phyloP scores from a whole-genome alignment of 176 grass and related monocot genomes.

The Carex parvula region DNA sequence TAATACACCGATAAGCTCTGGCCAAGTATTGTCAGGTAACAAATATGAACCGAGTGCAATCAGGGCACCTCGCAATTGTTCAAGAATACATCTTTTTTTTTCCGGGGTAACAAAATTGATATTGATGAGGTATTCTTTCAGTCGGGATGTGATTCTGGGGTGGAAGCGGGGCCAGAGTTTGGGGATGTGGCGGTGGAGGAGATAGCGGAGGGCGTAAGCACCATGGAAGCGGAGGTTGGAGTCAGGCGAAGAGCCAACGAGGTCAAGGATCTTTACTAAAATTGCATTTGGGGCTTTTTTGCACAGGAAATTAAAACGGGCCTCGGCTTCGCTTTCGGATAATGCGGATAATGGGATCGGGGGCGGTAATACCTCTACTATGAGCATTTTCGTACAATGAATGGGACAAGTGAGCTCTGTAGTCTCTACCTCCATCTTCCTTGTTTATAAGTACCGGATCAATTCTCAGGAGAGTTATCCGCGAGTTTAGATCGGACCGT shows the following conservation, averaged over 20 bases:
- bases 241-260: slow-evolving; percentile 31
- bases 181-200: background rate
- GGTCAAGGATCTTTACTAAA: slow-evolving; percentile 44
- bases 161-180: slow-evolving; percentile 24
- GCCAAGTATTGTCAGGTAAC: slow-evolving; percentile 46
- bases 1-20: slow-evolving; percentile 57
- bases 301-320: background rate
- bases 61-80: slow-evolving; percentile 58
- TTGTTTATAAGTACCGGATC: too few relatives aligned
- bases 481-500: too few relatives aligned
- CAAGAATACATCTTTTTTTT: slow-evolving; percentile 49
- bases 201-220: slow-evolving; percentile 25
- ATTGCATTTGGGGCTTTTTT: slow-evolving; percentile 45
- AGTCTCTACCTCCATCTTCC: too few relatives aligned
- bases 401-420: too few relatives aligned
- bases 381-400: too few relatives aligned
- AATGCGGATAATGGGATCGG: too few relatives aligned
- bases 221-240: slow-evolving; percentile 50
- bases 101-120: slow-evolving; percentile 48
- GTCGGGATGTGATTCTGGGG: slow-evolving; percentile 32
- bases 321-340: background rate
- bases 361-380: background rate
- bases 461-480: too few relatives aligned
- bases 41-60: slow-evolving; percentile 54
- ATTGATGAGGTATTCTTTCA: slow-evolving; percentile 54